These are phyloP conservation scores for Colletotrichum neosansevieriae DNA, from an alignment of 2,329 filamentous ascomycete genomes.

Conservation along the genomic window DNA sequence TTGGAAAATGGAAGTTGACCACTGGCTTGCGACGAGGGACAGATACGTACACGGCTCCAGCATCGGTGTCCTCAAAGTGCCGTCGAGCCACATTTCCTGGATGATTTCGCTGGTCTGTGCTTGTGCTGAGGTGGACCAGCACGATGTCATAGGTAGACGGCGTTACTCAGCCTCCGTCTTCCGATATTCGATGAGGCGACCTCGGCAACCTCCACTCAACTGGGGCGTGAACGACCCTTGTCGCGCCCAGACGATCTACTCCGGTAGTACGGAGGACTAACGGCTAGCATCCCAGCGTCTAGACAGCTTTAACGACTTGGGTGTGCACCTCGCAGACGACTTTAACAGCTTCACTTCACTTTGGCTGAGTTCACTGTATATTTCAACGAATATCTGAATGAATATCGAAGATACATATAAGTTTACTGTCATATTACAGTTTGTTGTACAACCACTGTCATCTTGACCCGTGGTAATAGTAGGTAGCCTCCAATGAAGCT, in stretches of 20 bases:
- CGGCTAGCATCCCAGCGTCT: too few relatives aligned
- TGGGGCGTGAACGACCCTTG: not conserved
- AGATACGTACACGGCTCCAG: slow-evolving; percentile 39
- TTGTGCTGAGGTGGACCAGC: not conserved
- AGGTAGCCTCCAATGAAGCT: slow-evolving; percentile 8
- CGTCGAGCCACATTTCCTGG: slow-evolving; percentile 40
- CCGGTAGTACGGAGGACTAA: too few relatives aligned
- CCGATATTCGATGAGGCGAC: slow-evolving; percentile 14
- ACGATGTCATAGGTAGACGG: slow-evolving; percentile 36
- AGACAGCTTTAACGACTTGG: too few relatives aligned
- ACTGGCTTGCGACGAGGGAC: slow-evolving; percentile 25
- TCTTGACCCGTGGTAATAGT: not conserved
- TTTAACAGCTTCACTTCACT: too few relatives aligned
- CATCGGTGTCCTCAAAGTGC: slow-evolving; percentile 40
- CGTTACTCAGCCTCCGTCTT: slow-evolving; percentile 27
- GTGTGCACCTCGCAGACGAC: too few relatives aligned
- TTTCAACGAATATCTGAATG: too few relatives aligned
- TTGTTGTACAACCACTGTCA: not conserved
- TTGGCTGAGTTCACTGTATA: too few relatives aligned
- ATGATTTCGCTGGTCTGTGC: slow-evolving; percentile 19
- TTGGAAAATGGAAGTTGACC: slow-evolving; percentile 21
- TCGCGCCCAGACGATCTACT: too few relatives aligned
- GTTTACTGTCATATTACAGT: not conserved
- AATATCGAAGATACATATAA: not conserved
- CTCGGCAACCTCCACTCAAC: too few relatives aligned